Percentiles rank a stretch among this genome's conserved stretches.
Evolutionary conservation across 2,329 filamentous ascomycete genomes (phyloP).

Genomic region (Venturia nashicola): DNA sequence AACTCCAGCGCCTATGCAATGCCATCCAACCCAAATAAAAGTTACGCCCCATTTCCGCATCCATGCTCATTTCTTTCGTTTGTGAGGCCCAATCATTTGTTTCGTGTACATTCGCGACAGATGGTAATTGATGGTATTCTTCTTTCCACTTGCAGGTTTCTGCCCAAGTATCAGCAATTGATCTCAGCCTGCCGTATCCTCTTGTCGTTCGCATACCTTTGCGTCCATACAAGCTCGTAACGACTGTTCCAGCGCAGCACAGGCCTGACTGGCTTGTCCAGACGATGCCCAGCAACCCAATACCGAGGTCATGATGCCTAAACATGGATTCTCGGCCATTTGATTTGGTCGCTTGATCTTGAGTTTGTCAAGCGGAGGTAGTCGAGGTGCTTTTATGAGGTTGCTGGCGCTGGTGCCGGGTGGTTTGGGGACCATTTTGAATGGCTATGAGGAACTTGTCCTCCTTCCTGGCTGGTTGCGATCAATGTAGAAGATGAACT

Average conservation of each 20-base stretch:
- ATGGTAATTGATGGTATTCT: constrained; percentile 86
- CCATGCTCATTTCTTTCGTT: constrained; percentile 21
- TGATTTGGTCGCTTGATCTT: constrained; percentile 53
- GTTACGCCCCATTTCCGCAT: background rate
- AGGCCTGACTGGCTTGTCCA: constrained; percentile 53
- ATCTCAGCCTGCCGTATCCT: background rate
- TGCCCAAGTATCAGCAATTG: constrained; percentile 2
- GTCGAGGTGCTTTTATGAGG: constrained; percentile 27
- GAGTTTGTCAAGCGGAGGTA: constrained; percentile 50
- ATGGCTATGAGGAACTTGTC: background rate
- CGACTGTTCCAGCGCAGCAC: constrained; percentile 47
- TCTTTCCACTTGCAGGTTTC: constrained; percentile 46
- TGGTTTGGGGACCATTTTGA: constrained; percentile 12
- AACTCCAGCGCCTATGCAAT: background rate
- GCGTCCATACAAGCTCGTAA: constrained; percentile 67
- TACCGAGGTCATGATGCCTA: constrained; percentile 58
- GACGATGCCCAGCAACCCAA: constrained; percentile 72
- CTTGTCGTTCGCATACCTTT: constrained; percentile 40
- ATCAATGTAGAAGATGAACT: background rate
- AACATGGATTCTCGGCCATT: constrained; percentile 50
- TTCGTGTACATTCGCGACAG: constrained; percentile 64
- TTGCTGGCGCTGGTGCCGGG: background rate
- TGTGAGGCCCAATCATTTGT: constrained; percentile 55
- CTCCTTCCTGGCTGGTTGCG: background rate
- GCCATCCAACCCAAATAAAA: background rate